Conservation (phyloP, 768 basidiomycete species). For the Podaxis pistillaris region DNA sequence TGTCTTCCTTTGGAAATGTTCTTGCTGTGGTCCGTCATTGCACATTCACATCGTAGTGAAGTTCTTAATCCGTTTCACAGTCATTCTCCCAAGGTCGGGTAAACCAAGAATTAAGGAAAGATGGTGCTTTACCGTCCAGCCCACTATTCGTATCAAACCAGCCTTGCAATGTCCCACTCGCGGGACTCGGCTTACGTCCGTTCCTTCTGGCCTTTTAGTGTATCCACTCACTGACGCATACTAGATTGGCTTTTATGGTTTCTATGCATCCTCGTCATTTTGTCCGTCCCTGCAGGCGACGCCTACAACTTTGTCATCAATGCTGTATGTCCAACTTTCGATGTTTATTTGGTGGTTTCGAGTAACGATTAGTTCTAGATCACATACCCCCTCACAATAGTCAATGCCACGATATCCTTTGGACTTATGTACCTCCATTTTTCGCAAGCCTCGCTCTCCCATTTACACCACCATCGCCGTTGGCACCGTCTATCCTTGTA, state of each 20-base stretch:
- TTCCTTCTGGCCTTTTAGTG: conserved; percentile 19
- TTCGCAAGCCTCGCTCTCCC: background rate
- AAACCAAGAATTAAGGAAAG: conserved; percentile 56
- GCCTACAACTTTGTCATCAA: conserved; percentile 59
- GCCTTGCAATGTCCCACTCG: conserved; percentile 55
- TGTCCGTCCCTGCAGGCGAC: conserved; percentile 51
- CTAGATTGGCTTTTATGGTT: conserved; percentile 29
- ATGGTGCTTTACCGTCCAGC: conserved; percentile 55
- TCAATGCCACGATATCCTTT: conserved; percentile 45
- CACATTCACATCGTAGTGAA: conserved; percentile 17
- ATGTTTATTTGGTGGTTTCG: background rate
- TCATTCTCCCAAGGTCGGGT: conserved; percentile 32
- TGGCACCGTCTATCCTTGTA: background rate
- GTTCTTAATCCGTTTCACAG: conserved; percentile 1
- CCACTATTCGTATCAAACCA: conserved; percentile 53
- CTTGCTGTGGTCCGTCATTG: conserved; percentile 34
- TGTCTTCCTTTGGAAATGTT: conserved; percentile 54
- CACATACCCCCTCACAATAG: conserved; percentile 42
- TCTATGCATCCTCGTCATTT: conserved; percentile 28
- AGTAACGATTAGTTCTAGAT: conserved; percentile 16
- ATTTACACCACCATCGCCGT: background rate
- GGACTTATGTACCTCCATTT: conserved; percentile 38
- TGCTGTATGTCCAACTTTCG: conserved; percentile 30
- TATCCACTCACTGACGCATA: background rate
- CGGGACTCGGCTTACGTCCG: conserved; percentile 49